Percentiles rank a stretch among this genome's conserved stretches.
Evolutionary conservation across 208 protist genomes (phyloP).

Genomic region (Trichomonas gallinae): DNA sequence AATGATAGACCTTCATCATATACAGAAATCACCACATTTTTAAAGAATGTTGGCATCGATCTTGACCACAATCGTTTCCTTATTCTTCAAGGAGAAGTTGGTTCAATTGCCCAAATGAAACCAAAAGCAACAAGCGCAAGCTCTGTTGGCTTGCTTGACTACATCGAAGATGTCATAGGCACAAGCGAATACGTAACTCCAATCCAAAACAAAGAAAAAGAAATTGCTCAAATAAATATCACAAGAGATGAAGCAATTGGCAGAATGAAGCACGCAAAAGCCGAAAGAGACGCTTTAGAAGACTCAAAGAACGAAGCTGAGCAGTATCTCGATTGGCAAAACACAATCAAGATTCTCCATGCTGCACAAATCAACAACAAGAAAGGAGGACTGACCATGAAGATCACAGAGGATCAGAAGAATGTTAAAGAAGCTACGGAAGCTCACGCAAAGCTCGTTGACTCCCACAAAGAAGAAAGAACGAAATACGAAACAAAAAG

Average conservation of each 20-base stretch:
- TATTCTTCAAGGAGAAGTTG: constrained; percentile 99
- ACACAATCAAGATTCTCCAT: neutral
- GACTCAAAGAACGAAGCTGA: constrained; percentile 6
- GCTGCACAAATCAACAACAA: neutral
- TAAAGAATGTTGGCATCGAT: constrained; percentile 87
- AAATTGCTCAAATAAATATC: constrained; percentile 71
- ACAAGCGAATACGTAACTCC: constrained; percentile 61
- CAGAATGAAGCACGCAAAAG: constrained; percentile 66
- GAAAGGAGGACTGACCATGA: neutral
- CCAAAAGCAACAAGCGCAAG: constrained; percentile 79
- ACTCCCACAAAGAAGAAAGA: neutral
- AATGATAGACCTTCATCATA: constrained; percentile 47
- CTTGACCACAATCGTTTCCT: constrained; percentile 99
- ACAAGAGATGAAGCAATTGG: constrained; percentile 69
- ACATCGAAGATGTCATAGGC: constrained; percentile 99
- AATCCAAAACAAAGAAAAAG: constrained; percentile 62
- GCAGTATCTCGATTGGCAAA: neutral
- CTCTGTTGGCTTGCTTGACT: constrained; percentile 96
- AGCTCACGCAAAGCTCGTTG: neutral
- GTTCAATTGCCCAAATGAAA: constrained; percentile 99
- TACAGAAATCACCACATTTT: constrained; percentile 56
- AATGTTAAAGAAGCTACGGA: neutral
- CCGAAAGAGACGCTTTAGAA: constrained; percentile 65
- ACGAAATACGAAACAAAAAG: neutral
- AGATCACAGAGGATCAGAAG: neutral